Evolutionary conservation across 2,329 filamentous ascomycete genomes (phyloP).

Genomic region (Pseudogymnoascus sp.): DNA sequence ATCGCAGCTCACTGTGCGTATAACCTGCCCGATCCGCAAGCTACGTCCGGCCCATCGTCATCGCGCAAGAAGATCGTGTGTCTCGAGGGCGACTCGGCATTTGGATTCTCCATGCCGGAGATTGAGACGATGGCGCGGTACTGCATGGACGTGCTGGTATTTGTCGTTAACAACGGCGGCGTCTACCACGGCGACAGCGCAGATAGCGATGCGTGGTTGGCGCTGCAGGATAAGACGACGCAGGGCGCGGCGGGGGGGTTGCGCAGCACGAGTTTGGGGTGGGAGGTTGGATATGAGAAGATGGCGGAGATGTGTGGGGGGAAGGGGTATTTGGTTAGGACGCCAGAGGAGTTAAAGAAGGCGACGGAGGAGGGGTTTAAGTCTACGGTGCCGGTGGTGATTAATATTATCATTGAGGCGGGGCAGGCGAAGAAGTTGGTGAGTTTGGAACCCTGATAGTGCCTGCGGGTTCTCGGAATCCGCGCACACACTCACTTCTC

Average conservation of each 20-base stretch:
- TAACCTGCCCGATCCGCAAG: constrained; percentile 36
- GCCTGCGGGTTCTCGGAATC: not conserved
- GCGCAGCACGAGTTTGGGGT: constrained; percentile 42
- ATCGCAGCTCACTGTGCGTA: constrained; percentile 49
- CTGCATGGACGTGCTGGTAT: constrained; percentile 45
- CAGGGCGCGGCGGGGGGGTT: constrained; percentile 29
- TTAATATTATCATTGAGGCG: constrained; percentile 48
- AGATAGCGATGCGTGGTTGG: constrained; percentile 35
- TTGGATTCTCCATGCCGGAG: constrained; percentile 47
- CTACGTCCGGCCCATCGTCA: constrained; percentile 20
- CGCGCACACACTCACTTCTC: not conserved
- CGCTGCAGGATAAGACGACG: constrained; percentile 34
- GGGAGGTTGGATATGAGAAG: constrained; percentile 47
- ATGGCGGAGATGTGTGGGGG: constrained; percentile 47
- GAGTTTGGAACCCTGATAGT: constrained; percentile 12
- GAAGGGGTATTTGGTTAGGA: constrained; percentile 42
- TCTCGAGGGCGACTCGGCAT: constrained; percentile 47
- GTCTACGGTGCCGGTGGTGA: constrained; percentile 39
- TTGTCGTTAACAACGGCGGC: constrained; percentile 48
- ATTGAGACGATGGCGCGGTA: constrained; percentile 49
- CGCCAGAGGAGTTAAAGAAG: constrained; percentile 40
- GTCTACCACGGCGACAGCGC: constrained; percentile 39
- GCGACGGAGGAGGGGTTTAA: constrained; percentile 44
- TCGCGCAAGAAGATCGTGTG: constrained; percentile 44
- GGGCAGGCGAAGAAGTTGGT: constrained; percentile 35